Percentiles rank a stretch among this genome's conserved stretches.
These are phyloP conservation scores for Ochetophila trinervis DNA, from an alignment of 306 rosid genomes.

Conservation along the genomic window DNA sequence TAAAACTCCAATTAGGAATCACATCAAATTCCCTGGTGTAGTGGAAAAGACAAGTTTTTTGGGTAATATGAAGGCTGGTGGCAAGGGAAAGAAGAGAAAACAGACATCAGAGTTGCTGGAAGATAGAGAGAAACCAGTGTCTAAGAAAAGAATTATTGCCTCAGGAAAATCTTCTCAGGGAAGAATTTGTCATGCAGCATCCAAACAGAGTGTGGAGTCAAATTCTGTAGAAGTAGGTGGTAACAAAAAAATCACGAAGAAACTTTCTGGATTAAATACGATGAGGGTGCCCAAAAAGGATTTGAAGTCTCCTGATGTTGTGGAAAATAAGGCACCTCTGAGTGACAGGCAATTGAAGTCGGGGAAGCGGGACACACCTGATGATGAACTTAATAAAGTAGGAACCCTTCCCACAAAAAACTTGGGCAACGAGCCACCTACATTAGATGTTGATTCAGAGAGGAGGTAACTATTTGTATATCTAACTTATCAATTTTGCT, in stretches of 20 bases:
- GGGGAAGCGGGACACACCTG: constrained; percentile 31
- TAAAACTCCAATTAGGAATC: constrained; percentile 79
- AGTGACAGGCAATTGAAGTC: constrained; percentile 36
- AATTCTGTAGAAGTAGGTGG: constrained; percentile 29
- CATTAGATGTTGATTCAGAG: constrained; percentile 63
- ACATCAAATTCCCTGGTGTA: constrained; percentile 56
- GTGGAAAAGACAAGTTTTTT: constrained; percentile 30
- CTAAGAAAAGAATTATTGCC: constrained; percentile 30
- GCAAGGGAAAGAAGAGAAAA: constrained; percentile 31
- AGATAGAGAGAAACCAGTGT: constrained; percentile 37
- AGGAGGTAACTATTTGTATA: constrained; percentile 49
- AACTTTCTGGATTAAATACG: constrained; percentile 34
- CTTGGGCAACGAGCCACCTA: constrained; percentile 26
- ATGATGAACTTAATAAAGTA: constrained; percentile 32
- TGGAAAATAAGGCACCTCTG: constrained; percentile 36
- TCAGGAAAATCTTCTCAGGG: constrained; percentile 30
- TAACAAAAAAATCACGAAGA: constrained; percentile 31
- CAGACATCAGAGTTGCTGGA: constrained; percentile 14
- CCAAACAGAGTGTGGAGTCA: constrained; percentile 35
- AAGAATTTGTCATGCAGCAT: constrained; percentile 24
- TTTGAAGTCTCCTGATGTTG: constrained; percentile 27
- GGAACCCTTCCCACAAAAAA: constrained; percentile 27
- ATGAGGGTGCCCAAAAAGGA: constrained; percentile 42
- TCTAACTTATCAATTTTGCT: neutral
- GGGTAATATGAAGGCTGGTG: constrained; percentile 23